Percentiles rank a stretch among this genome's conserved stretches.
phyloP scores from a whole-genome alignment of 1,284 basidiomycete genomes.

The Puccinia coronata region DNA sequence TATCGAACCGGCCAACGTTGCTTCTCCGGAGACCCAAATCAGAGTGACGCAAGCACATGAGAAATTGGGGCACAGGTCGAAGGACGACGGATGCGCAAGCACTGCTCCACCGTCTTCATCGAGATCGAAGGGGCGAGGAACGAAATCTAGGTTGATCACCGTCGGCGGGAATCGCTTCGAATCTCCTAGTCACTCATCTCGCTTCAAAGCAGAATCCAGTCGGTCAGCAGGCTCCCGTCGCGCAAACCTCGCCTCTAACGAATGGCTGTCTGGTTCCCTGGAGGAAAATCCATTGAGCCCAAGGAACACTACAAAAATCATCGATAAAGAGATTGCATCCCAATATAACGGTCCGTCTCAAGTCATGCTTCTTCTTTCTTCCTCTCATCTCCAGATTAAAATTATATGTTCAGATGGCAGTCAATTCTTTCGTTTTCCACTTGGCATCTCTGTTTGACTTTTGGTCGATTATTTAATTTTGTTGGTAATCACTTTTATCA shows the following conservation, averaged over 20 bases:
- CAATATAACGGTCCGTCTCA: conserved; percentile 11
- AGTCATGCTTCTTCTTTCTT: background rate
- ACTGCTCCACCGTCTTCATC: background rate
- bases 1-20: no score
- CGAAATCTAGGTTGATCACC: conserved; percentile 9
- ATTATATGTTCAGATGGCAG: background rate
- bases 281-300: conserved; percentile 13
- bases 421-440: background rate
- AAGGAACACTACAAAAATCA: background rate
- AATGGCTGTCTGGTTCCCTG: background rate
- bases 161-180: conserved; percentile 20
- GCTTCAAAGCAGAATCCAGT: background rate
- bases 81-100: background rate
- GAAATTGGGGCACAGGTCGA: background rate
- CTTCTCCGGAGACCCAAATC: no score
- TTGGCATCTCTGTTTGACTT: background rate
- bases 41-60: background rate
- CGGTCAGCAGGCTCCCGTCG: background rate
- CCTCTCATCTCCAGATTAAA: background rate
- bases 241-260: background rate
- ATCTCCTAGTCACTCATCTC: background rate
- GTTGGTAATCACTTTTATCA: background rate
- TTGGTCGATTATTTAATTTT: background rate
- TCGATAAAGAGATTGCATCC: conserved; percentile 11
- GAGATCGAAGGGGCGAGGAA: conserved; percentile 15